phyloP scores from a whole-genome alignment of 2,329 filamentous ascomycete species.

The Colletotrichum higginsianum region DNA sequence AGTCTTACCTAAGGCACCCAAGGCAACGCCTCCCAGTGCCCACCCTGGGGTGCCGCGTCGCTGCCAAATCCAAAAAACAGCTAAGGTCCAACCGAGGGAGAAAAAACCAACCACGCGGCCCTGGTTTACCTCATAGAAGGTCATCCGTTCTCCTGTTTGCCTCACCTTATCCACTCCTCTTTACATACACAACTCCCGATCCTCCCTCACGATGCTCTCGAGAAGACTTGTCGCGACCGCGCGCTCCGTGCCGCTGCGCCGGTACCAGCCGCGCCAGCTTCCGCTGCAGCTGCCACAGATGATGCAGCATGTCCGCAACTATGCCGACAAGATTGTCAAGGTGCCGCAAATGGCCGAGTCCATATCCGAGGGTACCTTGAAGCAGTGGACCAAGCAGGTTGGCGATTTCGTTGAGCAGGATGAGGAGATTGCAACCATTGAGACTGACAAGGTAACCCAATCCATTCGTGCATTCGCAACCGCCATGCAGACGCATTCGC shows the following conservation, averaged over 20 bases:
- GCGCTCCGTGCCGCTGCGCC: slow-evolving; percentile 61
- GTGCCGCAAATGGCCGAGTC: slow-evolving; percentile 99
- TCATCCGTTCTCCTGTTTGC: neutral
- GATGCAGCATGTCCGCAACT: slow-evolving; percentile 71
- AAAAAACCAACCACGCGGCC: slow-evolving; percentile 6
- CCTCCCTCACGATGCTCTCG: slow-evolving; percentile 56
- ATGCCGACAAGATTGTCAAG: slow-evolving; percentile 89
- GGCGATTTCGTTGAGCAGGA: slow-evolving; percentile 96
- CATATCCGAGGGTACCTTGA: slow-evolving; percentile 96
- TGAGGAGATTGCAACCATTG: slow-evolving; percentile 98
- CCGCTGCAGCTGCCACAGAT: slow-evolving; percentile 62
- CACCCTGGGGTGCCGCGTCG: neutral
- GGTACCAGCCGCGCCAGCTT: slow-evolving; percentile 51
- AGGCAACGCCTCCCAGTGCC: too few species aligned
- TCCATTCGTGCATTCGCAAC: slow-evolving; percentile 10
- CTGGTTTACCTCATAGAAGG: slow-evolving; percentile 5
- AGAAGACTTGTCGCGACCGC: slow-evolving; percentile 60
- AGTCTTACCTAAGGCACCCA: neutral
- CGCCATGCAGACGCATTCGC: neutral
- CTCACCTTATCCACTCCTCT: neutral
- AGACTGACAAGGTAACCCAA: slow-evolving; percentile 91
- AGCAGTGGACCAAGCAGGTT: slow-evolving; percentile 93
- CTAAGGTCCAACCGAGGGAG: neutral
- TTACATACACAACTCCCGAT: neutral
- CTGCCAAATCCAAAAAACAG: neutral